A percentile compares a stretch with the other conserved stretches of the same genome.
phyloP scores from a whole-genome alignment of 306 rosid species.

The Chamaecrista fasciculata region DNA sequence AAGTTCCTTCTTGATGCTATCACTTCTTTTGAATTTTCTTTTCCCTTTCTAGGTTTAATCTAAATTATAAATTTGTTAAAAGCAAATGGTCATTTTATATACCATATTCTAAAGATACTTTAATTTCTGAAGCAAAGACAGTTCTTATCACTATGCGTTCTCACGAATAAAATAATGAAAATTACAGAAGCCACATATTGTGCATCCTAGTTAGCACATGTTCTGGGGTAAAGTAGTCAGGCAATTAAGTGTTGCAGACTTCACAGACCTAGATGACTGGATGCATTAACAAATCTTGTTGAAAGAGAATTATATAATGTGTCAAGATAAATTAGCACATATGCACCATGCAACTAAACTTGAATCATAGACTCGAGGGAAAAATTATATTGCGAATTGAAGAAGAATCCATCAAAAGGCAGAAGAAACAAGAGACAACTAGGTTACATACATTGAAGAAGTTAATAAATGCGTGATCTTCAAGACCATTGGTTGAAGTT shows the following conservation, averaged over 20 bases:
- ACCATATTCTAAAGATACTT: not conserved
- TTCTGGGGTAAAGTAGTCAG: not conserved
- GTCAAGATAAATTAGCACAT: not conserved
- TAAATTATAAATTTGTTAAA: too few species aligned
- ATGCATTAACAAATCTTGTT: not conserved
- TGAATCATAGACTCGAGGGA: not conserved
- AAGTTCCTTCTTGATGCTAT: not conserved
- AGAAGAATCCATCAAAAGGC: conserved; percentile 15
- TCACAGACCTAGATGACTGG: not conserved
- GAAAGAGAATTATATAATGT: not conserved
- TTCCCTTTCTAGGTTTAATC: not conserved
- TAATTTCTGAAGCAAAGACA: not conserved
- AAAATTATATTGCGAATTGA: conserved; percentile 4
- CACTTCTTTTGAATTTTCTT: not conserved
- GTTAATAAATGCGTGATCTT: conserved; percentile 58
- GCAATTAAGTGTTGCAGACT: not conserved
- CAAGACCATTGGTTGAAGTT: conserved; percentile 50
- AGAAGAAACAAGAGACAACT: conserved; percentile 12
- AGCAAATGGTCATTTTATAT: not conserved
- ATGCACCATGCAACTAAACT: not conserved
- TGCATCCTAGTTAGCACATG: not conserved
- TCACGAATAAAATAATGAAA: not conserved
- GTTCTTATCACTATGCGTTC: not conserved
- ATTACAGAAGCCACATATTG: not conserved
- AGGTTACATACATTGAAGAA: conserved; percentile 51